Conservation (phyloP, 176 grass and related monocot genomes). For the Oryza meyeriana region DNA sequence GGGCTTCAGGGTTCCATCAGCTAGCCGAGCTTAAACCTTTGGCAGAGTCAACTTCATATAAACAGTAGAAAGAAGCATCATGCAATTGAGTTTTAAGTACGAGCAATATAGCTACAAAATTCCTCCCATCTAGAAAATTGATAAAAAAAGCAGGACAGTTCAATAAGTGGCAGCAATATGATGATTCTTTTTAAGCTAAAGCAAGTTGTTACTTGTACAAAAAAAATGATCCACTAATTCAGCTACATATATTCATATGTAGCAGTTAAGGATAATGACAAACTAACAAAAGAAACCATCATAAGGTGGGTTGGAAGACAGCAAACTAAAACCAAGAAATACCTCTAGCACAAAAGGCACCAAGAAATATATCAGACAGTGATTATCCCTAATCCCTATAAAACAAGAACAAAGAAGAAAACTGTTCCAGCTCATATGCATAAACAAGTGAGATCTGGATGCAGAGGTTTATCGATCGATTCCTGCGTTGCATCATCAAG, state of each 20-base stretch:
- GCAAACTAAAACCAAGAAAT: not conserved
- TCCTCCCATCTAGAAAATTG: not conserved
- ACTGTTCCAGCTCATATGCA: not conserved
- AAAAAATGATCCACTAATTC: not conserved
- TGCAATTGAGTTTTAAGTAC: not conserved
- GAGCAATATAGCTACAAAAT: not conserved
- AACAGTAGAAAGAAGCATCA: not conserved
- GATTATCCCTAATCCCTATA: not conserved
- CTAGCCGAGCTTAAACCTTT: not conserved
- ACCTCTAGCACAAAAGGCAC: not conserved
- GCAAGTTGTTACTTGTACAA: not conserved
- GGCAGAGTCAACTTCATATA: not conserved
- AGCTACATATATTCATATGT: not conserved
- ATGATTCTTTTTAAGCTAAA: not conserved
- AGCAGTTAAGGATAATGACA: not conserved
- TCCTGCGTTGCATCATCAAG: conserved; percentile 44
- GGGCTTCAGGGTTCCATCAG: not conserved
- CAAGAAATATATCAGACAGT: not conserved
- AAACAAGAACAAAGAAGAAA: not conserved
- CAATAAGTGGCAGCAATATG: not conserved
- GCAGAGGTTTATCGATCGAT: conserved; percentile 67
- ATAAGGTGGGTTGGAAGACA: not conserved
- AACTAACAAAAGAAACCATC: not conserved
- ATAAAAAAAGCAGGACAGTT: not conserved
- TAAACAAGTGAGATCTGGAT: conserved; percentile 42